phyloP scores from a whole-genome alignment of 1,284 basidiomycete genomes.

The Thelephora terrestris region DNA sequence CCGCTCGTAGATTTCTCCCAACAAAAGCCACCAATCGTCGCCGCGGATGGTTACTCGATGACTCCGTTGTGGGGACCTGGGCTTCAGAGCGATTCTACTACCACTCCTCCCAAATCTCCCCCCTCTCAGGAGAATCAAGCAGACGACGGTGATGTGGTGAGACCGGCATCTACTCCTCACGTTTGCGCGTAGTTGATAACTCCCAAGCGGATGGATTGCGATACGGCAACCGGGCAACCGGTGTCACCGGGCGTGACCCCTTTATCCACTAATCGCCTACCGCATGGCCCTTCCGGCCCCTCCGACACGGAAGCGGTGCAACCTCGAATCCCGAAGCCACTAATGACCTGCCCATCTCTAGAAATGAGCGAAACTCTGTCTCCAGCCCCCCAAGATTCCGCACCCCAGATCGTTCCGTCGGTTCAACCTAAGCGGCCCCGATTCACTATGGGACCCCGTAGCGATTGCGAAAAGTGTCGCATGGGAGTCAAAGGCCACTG shows the following conservation, averaged over 20 bases:
- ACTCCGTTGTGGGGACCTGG: too few relatives aligned
- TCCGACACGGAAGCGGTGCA: background rate
- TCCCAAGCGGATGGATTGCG: too few relatives aligned
- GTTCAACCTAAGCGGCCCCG: conserved; percentile 14
- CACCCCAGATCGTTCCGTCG: conserved; percentile 1
- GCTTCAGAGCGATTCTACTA: too few relatives aligned
- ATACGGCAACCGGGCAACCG: too few relatives aligned
- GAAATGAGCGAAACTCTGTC: background rate
- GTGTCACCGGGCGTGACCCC: background rate
- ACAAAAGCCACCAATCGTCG: too few relatives aligned
- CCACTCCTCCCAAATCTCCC: too few relatives aligned
- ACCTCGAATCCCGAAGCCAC: background rate
- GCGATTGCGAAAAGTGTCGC: conserved; percentile 62
- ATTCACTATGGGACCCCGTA: conserved; percentile 64
- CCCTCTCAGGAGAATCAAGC: too few relatives aligned
- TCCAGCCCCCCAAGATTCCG: background rate
- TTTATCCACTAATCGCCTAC: background rate
- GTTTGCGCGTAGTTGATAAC: too few relatives aligned
- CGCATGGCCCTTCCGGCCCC: background rate
- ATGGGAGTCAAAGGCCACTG: conserved; percentile 61
- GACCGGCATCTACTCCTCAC: too few relatives aligned
- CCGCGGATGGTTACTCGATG: too few relatives aligned
- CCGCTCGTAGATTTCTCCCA: too few relatives aligned
- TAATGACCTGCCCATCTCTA: background rate
- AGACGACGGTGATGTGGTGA: too few relatives aligned